Conservation (phyloP, 331 rosid species). For the Quercus phellos region DNA sequence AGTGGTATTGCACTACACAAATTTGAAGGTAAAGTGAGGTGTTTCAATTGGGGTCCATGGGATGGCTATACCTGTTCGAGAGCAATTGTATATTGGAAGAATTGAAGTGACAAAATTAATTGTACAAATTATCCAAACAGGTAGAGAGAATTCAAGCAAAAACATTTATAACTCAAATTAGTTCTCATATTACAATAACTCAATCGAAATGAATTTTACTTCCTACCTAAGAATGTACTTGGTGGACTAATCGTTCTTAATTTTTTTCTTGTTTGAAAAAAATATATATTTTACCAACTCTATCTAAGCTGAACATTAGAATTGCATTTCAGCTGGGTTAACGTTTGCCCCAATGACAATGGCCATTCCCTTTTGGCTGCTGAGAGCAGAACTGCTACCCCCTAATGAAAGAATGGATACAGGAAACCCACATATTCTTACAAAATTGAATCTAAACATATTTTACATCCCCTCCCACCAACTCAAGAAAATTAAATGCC, state of each 20-base stretch:
- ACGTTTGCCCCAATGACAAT: conserved; percentile 30
- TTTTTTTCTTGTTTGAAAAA: conserved; percentile 14
- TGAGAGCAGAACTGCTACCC: conserved; percentile 24
- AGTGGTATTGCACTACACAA: no score
- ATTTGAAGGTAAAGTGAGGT: no score
- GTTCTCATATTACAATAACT: conserved; percentile 35
- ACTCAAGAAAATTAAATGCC: conserved; percentile 16
- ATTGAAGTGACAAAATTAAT: background rate
- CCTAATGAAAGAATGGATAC: conserved; percentile 48
- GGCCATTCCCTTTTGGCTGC: conserved; percentile 37
- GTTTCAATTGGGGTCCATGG: no score
- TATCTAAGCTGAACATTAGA: conserved; percentile 54
- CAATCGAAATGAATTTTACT: conserved; percentile 43
- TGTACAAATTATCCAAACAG: conserved; percentile 7
- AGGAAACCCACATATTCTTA: conserved; percentile 36
- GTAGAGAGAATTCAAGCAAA: conserved; percentile 11
- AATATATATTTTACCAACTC: conserved; percentile 29
- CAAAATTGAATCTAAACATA: conserved; percentile 33
- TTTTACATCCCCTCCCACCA: conserved; percentile 48
- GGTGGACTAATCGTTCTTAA: conserved; percentile 26
- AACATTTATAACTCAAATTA: conserved; percentile 34
- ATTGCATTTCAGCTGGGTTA: conserved; percentile 46
- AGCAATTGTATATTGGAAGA: no score
- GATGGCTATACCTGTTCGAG: no score
- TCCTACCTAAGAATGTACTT: conserved; percentile 32